Conservation (phyloP, 441 rosid genomes). For the Croton laevigatus region DNA sequence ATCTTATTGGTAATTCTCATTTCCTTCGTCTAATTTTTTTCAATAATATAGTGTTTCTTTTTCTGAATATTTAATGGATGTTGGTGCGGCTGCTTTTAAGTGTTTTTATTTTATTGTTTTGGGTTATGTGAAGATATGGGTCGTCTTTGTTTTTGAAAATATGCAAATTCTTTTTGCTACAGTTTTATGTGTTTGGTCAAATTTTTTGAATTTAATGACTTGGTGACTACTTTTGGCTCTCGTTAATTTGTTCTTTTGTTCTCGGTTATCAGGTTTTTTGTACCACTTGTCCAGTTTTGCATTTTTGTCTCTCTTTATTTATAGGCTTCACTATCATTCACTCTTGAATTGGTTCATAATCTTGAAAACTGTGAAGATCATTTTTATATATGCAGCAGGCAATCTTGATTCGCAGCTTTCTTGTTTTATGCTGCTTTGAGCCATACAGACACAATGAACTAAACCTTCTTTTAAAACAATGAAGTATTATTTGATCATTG, state of each 20-base stretch:
- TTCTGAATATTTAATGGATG: no score
- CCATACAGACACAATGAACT: not conserved
- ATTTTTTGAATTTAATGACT: not conserved
- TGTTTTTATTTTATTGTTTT: not conserved
- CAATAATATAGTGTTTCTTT: not conserved
- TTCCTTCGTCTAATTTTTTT: not conserved
- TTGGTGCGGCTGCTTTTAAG: not conserved
- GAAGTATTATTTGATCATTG: not conserved
- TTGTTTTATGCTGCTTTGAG: not conserved
- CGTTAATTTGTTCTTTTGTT: not conserved
- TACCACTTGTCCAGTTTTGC: not conserved
- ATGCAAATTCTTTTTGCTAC: not conserved
- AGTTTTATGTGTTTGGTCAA: not conserved
- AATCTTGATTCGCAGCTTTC: not conserved
- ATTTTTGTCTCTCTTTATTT: conserved; percentile 4
- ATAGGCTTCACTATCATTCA: not conserved
- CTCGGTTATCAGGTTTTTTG: not conserved
- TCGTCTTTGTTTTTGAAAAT: not conserved
- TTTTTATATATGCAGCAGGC: not conserved
- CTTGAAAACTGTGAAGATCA: not conserved
- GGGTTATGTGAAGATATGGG: conserved; percentile 3
- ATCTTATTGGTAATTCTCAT: conserved; percentile 55
- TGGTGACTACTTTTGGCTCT: not conserved
- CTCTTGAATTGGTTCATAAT: not conserved
- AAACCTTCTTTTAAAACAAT: not conserved